Percentiles rank a stretch among this genome's conserved stretches.
phyloP scores from a whole-genome alignment of 306 rosid species.

The Cyamopsis tetragonoloba region DNA sequence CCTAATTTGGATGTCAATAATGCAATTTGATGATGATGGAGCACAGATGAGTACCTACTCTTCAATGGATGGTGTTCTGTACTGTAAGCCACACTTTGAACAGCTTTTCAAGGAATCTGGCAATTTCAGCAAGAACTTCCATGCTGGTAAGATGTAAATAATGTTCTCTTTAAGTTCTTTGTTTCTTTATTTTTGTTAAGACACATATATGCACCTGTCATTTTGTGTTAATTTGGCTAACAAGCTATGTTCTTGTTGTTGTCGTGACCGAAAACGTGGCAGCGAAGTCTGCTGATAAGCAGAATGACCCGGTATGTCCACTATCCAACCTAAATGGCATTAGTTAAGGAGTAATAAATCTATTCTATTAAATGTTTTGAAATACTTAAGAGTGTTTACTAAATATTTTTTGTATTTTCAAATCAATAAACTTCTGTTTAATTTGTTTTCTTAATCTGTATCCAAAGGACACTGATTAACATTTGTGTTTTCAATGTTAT shows the following conservation, averaged over 20 bases:
- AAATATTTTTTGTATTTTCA: too few species aligned
- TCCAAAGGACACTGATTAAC: too few species aligned
- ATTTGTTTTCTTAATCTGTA: too few species aligned
- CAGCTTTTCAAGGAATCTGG: slow-evolving; percentile 99
- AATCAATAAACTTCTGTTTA: too few species aligned
- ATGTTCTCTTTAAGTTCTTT: not conserved
- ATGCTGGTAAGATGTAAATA: slow-evolving; percentile 29
- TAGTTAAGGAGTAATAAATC: too few species aligned
- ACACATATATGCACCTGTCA: not conserved
- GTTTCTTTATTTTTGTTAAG: not conserved
- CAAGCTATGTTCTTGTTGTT: slow-evolving; percentile 21
- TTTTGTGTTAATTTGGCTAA: slow-evolving; percentile 19
- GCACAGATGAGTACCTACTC: slow-evolving; percentile 97
- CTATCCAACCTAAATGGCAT: slow-evolving; percentile 21
- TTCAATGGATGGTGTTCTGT: slow-evolving; percentile 95
- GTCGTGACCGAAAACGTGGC: slow-evolving; percentile 24
- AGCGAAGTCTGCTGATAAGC: slow-evolving; percentile 68
- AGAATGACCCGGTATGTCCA: slow-evolving; percentile 53
- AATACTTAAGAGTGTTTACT: too few species aligned
- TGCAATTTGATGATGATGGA: not conserved
- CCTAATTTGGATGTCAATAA: not conserved
- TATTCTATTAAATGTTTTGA: too few species aligned
- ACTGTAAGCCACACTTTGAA: slow-evolving; percentile 88
- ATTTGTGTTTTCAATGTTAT: too few species aligned
- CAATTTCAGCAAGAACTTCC: slow-evolving; percentile 96